phyloP scores from a whole-genome alignment of 2,329 filamentous ascomycete genomes.

The Sporothrix sp. region DNA sequence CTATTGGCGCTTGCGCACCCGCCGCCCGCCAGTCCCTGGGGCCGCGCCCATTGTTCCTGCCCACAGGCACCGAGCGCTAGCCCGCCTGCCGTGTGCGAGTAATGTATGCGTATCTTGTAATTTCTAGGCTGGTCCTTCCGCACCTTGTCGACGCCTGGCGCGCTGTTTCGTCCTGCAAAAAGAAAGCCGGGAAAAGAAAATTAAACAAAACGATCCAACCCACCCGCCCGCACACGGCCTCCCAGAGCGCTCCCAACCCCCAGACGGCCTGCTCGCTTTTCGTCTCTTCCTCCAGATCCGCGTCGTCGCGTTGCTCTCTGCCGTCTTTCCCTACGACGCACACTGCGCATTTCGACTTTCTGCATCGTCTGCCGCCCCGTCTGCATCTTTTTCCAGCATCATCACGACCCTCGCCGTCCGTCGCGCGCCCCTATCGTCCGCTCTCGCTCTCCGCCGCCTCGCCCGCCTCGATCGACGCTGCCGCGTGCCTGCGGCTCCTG shows the following conservation, averaged over 20 bases:
- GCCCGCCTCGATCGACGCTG: conserved; percentile 1
- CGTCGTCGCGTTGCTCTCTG: conserved; percentile 5
- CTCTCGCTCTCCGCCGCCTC: not conserved
- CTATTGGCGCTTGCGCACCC: too few relatives aligned
- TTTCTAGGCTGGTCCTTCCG: conserved; percentile 3
- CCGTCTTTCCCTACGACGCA: not conserved
- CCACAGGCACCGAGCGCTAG: conserved; percentile 2
- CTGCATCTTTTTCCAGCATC: not conserved
- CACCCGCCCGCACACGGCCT: too few relatives aligned
- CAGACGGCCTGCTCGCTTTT: not conserved
- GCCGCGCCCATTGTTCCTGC: too few relatives aligned
- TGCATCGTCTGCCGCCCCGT: too few relatives aligned
- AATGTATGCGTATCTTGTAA: not conserved
- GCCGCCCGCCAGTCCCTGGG: too few relatives aligned
- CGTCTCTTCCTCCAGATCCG: not conserved
- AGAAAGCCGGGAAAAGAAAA: not conserved
- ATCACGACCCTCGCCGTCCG: not conserved
- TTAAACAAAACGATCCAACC: too few relatives aligned
- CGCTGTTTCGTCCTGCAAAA: not conserved
- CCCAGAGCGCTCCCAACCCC: too few relatives aligned
- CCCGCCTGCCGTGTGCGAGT: not conserved
- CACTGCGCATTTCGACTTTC: not conserved
- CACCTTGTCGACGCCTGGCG: not conserved
- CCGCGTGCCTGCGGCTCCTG: not conserved
- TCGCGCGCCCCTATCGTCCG: not conserved